A percentile compares a stretch with the other conserved stretches of the same genome.
phyloP scores from a whole-genome alignment of 106 monocot genomes.

The Agapanthus africanus region DNA sequence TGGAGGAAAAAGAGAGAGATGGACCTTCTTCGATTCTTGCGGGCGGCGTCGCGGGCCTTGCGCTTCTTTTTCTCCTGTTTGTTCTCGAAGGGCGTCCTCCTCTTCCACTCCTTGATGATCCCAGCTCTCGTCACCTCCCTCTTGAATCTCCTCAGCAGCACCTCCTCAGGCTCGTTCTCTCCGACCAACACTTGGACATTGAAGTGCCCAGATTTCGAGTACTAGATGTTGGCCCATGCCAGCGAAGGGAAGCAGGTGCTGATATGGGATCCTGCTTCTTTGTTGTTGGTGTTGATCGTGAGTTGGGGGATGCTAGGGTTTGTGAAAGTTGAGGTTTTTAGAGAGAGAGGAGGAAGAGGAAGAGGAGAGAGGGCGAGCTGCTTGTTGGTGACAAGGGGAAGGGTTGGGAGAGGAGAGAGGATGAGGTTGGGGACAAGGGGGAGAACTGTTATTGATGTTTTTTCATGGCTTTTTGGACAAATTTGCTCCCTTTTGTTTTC shows the following conservation, averaged over 20 bases:
- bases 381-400: too few species aligned
- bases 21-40: conserved; percentile 22
- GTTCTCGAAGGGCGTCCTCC: conserved; percentile 47
- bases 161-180: conserved; percentile 42
- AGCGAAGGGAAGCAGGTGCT: background rate
- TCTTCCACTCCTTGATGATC: conserved; percentile 46
- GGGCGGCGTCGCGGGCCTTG: conserved; percentile 36
- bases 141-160: conserved; percentile 32
- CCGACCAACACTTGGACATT: conserved; percentile 34
- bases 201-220: background rate
- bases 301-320: background rate
- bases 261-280: background rate
- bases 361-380: background rate
- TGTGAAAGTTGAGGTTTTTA: background rate
- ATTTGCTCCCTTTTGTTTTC: too few species aligned
- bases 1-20: background rate
- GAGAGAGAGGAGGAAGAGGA: background rate
- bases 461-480: too few species aligned
- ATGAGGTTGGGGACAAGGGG: too few species aligned
- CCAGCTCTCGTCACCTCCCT: conserved; percentile 40
- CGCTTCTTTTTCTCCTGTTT: conserved; percentile 45
- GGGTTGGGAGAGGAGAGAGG: too few species aligned
- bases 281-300: background rate
- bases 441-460: too few species aligned
- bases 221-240: background rate